Evolutionary conservation across 73 alveolate species (phyloP).

Genomic region (Tetrahymena malaccensis): DNA sequence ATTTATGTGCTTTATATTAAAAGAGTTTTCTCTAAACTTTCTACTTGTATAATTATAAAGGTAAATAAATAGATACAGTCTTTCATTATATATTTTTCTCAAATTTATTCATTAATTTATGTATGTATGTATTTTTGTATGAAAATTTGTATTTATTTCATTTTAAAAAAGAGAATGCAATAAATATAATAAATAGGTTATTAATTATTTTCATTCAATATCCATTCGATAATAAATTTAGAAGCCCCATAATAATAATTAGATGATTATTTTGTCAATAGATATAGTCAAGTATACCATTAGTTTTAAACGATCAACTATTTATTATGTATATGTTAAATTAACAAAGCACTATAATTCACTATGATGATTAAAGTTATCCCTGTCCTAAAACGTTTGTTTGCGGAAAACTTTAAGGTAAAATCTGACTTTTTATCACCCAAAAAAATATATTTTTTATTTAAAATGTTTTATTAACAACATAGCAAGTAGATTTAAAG

Average conservation of each 20-base stretch:
- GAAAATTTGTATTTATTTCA: neutral
- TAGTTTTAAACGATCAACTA: neutral
- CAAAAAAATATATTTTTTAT: too few species aligned
- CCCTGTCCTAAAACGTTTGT: neutral
- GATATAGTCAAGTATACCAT: neutral
- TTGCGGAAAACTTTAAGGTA: neutral
- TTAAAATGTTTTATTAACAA: too few species aligned
- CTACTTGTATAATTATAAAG: neutral
- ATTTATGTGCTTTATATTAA: neutral
- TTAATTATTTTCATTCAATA: neutral
- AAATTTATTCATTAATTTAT: too few species aligned
- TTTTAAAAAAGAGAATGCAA: neutral
- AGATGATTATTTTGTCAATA: neutral
- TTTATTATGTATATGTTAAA: neutral
- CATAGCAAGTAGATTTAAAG: too few species aligned
- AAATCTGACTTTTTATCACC: neutral
- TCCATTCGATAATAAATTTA: neutral
- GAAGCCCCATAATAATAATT: neutral
- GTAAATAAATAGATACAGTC: neutral
- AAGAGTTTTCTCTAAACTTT: neutral
- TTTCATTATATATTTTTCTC: too few species aligned
- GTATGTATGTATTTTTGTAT: too few species aligned
- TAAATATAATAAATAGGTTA: neutral
- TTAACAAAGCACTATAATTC: neutral
- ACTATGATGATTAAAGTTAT: neutral